Conservation (phyloP, 2,329 filamentous ascomycete species). For the Ophiostoma piceae region DNA sequence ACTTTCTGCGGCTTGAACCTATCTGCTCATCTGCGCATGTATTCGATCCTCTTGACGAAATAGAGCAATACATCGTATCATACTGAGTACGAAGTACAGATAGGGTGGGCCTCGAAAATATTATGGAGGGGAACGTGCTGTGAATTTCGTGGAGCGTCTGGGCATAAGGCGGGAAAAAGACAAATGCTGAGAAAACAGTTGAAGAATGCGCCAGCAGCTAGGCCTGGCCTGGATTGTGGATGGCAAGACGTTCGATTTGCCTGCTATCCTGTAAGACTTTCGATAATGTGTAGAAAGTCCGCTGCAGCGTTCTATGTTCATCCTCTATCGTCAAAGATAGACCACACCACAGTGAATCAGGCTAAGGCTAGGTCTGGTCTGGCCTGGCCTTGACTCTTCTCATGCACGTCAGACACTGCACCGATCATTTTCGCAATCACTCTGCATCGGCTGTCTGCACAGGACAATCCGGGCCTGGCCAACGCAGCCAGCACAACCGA, state of each 20-base stretch:
- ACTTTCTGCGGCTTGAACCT: too few relatives aligned
- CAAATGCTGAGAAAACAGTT: background rate
- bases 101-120: background rate
- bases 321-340: background rate
- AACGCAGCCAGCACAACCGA: slow-evolving; percentile 8
- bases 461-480: slow-evolving; percentile 5
- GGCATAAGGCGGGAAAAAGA: slow-evolving; percentile 1
- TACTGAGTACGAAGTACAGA: too few relatives aligned
- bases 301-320: background rate
- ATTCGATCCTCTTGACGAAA: background rate
- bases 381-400: background rate
- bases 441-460: slow-evolving; percentile 14
- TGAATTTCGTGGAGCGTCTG: background rate
- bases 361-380: slow-evolving; percentile 5
- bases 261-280: background rate
- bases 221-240: background rate
- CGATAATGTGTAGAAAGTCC: slow-evolving; percentile 3
- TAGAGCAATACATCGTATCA: background rate
- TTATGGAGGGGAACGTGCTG: background rate
- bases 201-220: background rate
- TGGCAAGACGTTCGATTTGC: background rate
- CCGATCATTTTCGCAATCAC: slow-evolving; percentile 10
- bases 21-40: background rate
- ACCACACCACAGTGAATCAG: background rate
- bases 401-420: slow-evolving; percentile 12